Evolutionary conservation across 768 basidiomycete species (phyloP).

Genomic region (Mrakia frigida): DNA sequence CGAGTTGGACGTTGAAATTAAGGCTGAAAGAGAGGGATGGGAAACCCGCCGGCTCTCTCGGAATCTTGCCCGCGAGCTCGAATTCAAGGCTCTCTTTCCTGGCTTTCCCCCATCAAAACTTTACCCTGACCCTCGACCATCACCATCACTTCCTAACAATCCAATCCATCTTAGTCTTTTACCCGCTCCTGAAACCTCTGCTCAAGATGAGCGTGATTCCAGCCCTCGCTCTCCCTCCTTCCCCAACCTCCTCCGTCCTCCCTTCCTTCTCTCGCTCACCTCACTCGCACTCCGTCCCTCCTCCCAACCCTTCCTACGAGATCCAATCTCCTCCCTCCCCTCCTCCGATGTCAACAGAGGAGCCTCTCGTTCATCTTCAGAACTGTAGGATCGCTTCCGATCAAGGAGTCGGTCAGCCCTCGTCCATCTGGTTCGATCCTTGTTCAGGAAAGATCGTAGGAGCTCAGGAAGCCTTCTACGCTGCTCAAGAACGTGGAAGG

Average conservation of each 20-base stretch:
- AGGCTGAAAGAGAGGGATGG: neutral
- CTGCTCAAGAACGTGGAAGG: neutral
- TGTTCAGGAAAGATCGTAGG: neutral
- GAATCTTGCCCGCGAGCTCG: neutral
- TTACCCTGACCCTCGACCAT: neutral
- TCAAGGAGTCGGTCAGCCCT: neutral
- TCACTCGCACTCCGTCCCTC: neutral
- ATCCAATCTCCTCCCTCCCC: neutral
- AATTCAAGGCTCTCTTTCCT: neutral
- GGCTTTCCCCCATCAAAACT: neutral
- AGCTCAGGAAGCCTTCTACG: slow-evolving; percentile 11
- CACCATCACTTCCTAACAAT: neutral
- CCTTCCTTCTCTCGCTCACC: slow-evolving; percentile 10
- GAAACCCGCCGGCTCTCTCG: neutral
- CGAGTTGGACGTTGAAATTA: neutral
- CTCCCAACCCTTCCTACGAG: neutral
- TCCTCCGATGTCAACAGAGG: neutral
- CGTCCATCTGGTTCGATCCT: slow-evolving; percentile 26
- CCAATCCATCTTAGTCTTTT: neutral
- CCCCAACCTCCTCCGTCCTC: neutral
- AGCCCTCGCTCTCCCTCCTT: neutral
- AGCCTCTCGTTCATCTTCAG: slow-evolving; percentile 7
- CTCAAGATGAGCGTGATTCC: slow-evolving; percentile 2
- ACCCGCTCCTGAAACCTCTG: neutral
- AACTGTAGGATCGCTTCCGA: slow-evolving; percentile 7